Evolutionary conservation across 1,284 basidiomycete species (phyloP), one percentile per base, ranked within the genome.

Genomic region (Hemileia vastatrix): DNA sequence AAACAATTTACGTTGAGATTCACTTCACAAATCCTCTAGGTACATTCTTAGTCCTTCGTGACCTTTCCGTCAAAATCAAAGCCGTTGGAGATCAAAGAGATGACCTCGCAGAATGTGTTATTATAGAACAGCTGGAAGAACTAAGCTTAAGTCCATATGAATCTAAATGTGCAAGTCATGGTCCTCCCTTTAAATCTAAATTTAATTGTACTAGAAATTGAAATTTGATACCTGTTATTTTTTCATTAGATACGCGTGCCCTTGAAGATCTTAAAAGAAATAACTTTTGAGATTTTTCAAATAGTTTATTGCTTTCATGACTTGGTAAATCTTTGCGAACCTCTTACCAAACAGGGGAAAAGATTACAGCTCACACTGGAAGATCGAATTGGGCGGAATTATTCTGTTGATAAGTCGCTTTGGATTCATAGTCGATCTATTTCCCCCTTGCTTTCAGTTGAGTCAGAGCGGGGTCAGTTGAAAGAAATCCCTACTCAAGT

Each of bases 1-100:
- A 89, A 74, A 77, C 78, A 2, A 87, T 89, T 70, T 88, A 84
- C 84, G 77, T 88, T 31, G 86, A 89, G 66, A 68, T 89, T 21
- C 79, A 79, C 6, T 62, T 89, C 64, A 78, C 76, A 47, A 89
- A 89, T 72, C 86, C 86, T 8, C 74, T 89, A 40, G 80, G 86
- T 64, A 79, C 84, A 6, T 86, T 87, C 57, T 79, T 89, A 15
- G 82, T 79, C 52, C 70, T 89, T 23, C 79, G 82, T 0, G 80
- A 84, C 64, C 64, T 88, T 57, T 83, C 84, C 0, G 72, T 87
- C 11, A 66, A 77, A 3, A 77, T 85, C 3, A 71, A 78, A 65
- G 82, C 82, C 52, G 71, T 76, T 1, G 68, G 69, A 33, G 75
- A 77, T 54, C 64, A 75, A 21, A 74, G 74, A 8, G 72, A 78